A percentile compares a stretch with the other conserved stretches of the same genome.
These are phyloP conservation scores for Podaxis carcinomalis DNA, from an alignment of 768 basidiomycete species.

Conservation along the genomic window DNA sequence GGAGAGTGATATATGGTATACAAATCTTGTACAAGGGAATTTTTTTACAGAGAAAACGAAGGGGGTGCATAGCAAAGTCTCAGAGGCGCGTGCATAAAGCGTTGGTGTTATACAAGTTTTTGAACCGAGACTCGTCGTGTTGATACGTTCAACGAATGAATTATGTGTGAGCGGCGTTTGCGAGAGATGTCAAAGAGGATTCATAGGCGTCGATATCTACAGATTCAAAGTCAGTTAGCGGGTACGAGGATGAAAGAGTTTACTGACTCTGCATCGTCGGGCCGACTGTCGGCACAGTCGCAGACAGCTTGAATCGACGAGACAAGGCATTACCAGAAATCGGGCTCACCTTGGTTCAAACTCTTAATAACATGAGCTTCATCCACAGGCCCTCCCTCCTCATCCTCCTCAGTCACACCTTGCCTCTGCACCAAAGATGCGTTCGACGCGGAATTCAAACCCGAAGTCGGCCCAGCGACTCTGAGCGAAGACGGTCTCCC, in stretches of 20 bases:
- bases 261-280: constrained; percentile 7
- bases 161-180: background rate
- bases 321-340: background rate
- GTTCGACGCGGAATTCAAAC: constrained; percentile 8
- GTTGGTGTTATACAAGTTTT: background rate
- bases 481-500: constrained; percentile 36
- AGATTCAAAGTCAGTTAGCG: background rate
- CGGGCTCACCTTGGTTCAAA: constrained; percentile 5
- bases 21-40: background rate
- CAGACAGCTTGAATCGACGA: background rate
- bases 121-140: background rate
- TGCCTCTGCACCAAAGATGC: constrained; percentile 15
- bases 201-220: constrained; percentile 7
- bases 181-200: constrained; percentile 1
- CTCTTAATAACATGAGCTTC: constrained; percentile 17
- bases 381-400: constrained; percentile 18
- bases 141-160: too few species aligned
- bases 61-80: background rate
- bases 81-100: background rate
- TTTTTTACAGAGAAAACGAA: background rate
- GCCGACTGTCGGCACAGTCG: background rate
- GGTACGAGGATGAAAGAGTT: background rate
- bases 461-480: constrained; percentile 3
- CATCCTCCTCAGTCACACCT: constrained; percentile 13
- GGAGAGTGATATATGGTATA: background rate